These are phyloP conservation scores for Raphanus raphanistrum DNA, from an alignment of 345 rosid species.

Conservation along the genomic window DNA sequence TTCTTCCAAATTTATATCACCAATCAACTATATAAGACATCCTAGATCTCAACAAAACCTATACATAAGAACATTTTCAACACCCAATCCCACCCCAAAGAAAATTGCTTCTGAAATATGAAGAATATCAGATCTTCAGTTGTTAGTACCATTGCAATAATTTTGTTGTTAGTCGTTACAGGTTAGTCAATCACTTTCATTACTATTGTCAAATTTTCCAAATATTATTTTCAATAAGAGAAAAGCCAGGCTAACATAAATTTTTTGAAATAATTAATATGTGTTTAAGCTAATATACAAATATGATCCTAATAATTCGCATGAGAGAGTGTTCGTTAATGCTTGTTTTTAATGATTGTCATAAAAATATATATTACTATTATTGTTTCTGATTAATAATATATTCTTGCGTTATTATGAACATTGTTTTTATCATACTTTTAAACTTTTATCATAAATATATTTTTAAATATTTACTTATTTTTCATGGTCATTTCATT, in stretches of 20 bases:
- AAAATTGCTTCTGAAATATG: not conserved
- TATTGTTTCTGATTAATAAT: too few relatives aligned
- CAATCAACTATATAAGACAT: constrained; percentile 10
- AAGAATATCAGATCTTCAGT: not conserved
- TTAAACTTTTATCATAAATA: not conserved
- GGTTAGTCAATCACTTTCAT: not conserved
- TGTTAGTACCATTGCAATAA: not conserved
- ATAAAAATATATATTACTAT: not conserved
- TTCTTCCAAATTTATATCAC: not conserved
- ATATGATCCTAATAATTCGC: not conserved
- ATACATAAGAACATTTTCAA: not conserved
- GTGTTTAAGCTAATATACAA: not conserved
- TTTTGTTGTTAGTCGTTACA: not conserved
- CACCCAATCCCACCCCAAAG: not conserved
- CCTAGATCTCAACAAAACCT: not conserved
- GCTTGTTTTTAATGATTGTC: not conserved
- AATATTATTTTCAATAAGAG: not conserved
- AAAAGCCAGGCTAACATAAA: not conserved
- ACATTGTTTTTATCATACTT: not conserved
- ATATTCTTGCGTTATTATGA: not conserved
- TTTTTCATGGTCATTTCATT: not conserved
- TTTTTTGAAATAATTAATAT: not conserved
- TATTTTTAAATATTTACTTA: too few relatives aligned
- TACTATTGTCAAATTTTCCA: not conserved
- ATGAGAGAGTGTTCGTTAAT: not conserved